Base-by-base conservation (phyloP, 495 filamentous ascomycete species). In the Friedmanniomyces simplex region DNA sequence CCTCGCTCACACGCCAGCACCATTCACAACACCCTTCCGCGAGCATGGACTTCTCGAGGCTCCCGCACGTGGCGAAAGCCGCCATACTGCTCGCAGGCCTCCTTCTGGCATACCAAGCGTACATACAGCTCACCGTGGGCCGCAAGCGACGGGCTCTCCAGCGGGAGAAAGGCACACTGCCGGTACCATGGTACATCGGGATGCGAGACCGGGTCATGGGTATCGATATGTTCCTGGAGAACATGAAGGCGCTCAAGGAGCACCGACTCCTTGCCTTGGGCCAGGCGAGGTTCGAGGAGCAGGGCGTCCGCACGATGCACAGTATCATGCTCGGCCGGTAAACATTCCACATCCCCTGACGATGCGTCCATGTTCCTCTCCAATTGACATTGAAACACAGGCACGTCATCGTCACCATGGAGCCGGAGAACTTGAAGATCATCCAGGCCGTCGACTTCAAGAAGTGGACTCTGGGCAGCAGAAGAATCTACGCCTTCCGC, bases 351-450 rank as follows among this genome's bases (percentile, higher is more conserved):
- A 84, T 81, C 0, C 16, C 41, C 5, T n/a, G n/a, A 43, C 41
- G 41, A 43, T 4, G 5, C 41, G 14, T n/a, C n/a, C n/a, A n/a
- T n/a, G n/a, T 43, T 32, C 4, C 28, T 32, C 10, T 32, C 10
- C 10, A 3, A 13, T 16, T 43, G 41, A 43, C 41, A 22, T 43
- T 43, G 41, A 4, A 5, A 43, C 20, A 50, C 20, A 50, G 20
- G 18, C 57, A 56, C 2, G 43, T 69, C 6, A 60, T 82, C 26
- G 65, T 74, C 4, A 85, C 81, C 0, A 69, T 70, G 5, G 85
- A 87, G 58, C 79, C 82, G 0, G 76, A 76, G 65, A 87, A 86
- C 55, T 70, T 86, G 45, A 81, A 86, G 56, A 66, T 76, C 1
- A 72, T 89, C 1, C 74, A 89, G 0, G 76, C 79, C 1, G 76